Evolutionary conservation across 2,329 filamentous ascomycete genomes (phyloP), one percentile per base, ranked within the genome.

Genomic region (Fusarium cicatricum): DNA sequence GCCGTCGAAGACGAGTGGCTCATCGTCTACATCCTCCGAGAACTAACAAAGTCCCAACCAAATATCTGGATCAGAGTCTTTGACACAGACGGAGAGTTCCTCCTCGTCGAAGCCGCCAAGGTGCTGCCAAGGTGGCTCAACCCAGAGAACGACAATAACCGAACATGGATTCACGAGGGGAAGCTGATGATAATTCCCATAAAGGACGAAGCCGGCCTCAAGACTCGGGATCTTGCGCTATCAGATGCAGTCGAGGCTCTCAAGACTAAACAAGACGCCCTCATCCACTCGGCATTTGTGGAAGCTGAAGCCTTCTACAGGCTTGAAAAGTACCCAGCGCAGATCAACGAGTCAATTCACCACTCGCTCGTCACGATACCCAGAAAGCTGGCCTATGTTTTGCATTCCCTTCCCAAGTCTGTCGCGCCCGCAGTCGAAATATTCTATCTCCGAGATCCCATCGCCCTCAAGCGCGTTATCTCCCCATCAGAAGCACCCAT

Each of bases 1-100:
- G 95, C 92, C 0, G 88, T 98, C 4, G 94, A 97, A 70, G 95
- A 99, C 68, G 96, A 99, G 78, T 99, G 95, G 96, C 84, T 98
- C 6, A 88, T 98, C 55, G 93, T 98, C 16, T 97, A 93, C 75
- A 78, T 98, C 5, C 80, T 99, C 26, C 86, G 90, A 38, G 89
- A 96, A 75, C 77, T 98, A 65, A 93, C 89, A 65, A 90, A 82
- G 65, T 81, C 83, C 32, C 90, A 90, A 67, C 79, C 85, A 5
- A 82, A 89, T 55, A 80, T 92, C 8, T 99, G 94, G 93, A 84
- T 92, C 40, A 87, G 90, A 42, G 83, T 96, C 4, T 87, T 85
- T 55, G 95, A 99, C 72, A 89, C 87, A 42, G 95, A 98, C 75
- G 96, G 96, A 66, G 93, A 99, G 71, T 99, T 99, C 68, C 82